Base-by-base conservation (phyloP, 768 basidiomycete species). In the Collybiopsis luxurians region DNA sequence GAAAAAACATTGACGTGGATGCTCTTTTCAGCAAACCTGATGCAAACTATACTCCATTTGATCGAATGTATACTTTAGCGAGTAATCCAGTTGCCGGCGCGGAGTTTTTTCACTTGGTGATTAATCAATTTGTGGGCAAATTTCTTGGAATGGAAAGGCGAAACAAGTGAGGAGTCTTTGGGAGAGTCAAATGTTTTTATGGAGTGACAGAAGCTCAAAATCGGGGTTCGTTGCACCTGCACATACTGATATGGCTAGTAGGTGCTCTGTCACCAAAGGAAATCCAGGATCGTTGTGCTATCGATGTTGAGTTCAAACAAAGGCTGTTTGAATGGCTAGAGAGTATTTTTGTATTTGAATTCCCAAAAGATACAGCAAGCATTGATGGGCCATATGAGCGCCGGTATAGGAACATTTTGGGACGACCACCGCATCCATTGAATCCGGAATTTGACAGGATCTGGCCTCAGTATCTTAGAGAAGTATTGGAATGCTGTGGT, bases 21-120 rank as follows among this genome's bases (percentile, higher is more conserved):
- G 44, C 62, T 4, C 17, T 52, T 0, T 59, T 63, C 52, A 43
- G 44, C 11, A 42, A 38, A 15, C 39, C 55, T 0, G 60, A 61
- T 30, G 56, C 60, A 6, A 7, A 23, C 3, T 61, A 53, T 28
- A 53, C 60, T 0, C 23, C 56, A 1, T 59, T 63, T 39, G 53
- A 58, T 31, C 53, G 61, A 0, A 53, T 57, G 1, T 49, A 31
- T 30, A 10, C 43, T 10, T 21, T 73, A 2, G 70, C 70, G 0
- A 26, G 36, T 0, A 68, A 75, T 53, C 73, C 72, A 0, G 67
- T 66, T 36, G 73, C 69, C 1, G 66, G 72, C 0, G 72, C 73
- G 0, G 62, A 68, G 44, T 75, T 72, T 51, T 75, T 72, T 55
- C 60, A 73, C 24, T 63, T 71, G 42, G 59, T 68, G 40, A 64